These are phyloP conservation scores for Pythium brachiatum DNA, from an alignment of 352 stramenopile genomes.

Conservation along the genomic window DNA sequence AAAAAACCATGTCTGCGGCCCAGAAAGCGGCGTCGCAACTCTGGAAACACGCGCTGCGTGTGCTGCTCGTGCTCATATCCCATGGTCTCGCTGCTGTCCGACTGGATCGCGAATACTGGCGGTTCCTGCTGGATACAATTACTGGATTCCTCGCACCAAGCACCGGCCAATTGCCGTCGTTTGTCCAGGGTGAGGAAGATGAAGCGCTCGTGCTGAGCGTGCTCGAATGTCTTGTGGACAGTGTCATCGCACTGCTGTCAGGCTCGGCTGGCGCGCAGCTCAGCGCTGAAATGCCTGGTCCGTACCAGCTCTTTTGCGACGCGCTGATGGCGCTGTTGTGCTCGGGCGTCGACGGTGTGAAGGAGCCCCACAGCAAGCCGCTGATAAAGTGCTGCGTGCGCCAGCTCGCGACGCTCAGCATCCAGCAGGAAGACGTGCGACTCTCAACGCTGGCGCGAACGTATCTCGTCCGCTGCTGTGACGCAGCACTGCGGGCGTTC, in stretches of 20 bases:
- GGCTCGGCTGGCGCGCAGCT: constrained; percentile 25
- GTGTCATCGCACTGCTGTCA: constrained; percentile 50
- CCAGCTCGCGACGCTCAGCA: constrained; percentile 69
- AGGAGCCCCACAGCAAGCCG: constrained; percentile 46
- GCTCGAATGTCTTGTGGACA: constrained; percentile 75
- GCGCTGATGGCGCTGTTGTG: constrained; percentile 59
- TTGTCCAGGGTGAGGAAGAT: constrained; percentile 70
- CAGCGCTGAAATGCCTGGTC: constrained; percentile 10
- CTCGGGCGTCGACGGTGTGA: constrained; percentile 48
- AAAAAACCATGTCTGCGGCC: constrained; percentile 43
- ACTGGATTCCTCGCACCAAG: constrained; percentile 55
- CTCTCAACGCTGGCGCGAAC: constrained; percentile 44
- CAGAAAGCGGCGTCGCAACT: constrained; percentile 70
- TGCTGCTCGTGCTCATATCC: constrained; percentile 71
- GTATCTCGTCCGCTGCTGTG: constrained; percentile 62
- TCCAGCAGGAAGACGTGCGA: constrained; percentile 53
- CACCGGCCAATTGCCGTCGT: constrained; percentile 47
- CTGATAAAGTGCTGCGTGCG: constrained; percentile 74
- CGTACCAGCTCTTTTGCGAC: constrained; percentile 42
- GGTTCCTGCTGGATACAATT: constrained; percentile 61
- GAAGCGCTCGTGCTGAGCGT: constrained; percentile 72
- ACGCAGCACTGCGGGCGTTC: constrained; percentile 45
- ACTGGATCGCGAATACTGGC: constrained; percentile 48
- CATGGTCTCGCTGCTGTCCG: constrained; percentile 58
- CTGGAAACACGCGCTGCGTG: constrained; percentile 75